These are phyloP conservation scores for Ophiostoma angusticollis DNA, from an alignment of 2,329 filamentous ascomycete species.

Conservation along the genomic window DNA sequence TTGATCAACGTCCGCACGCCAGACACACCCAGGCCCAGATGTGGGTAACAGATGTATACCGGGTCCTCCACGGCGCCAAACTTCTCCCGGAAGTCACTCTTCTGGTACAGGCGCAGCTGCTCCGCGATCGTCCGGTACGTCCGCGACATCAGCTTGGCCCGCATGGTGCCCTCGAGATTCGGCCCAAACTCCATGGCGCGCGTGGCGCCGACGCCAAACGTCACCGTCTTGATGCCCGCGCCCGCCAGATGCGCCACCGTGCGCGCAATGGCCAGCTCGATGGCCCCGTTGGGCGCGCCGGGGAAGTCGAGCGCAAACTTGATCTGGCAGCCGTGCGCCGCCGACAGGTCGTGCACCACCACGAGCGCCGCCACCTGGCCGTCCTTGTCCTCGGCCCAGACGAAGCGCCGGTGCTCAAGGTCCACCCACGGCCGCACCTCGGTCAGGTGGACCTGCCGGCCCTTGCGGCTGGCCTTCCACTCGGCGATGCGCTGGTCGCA, in stretches of 20 bases:
- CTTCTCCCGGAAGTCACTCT: slow-evolving; percentile 84
- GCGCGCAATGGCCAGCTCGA: slow-evolving; percentile 68
- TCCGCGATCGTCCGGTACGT: slow-evolving; percentile 75
- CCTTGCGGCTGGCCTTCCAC: slow-evolving; percentile 71
- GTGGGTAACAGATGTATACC: slow-evolving; percentile 82
- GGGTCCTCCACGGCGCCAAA: slow-evolving; percentile 74
- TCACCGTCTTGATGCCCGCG: slow-evolving; percentile 53
- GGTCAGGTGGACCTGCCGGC: slow-evolving; percentile 78
- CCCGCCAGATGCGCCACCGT: slow-evolving; percentile 42
- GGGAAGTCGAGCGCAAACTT: slow-evolving; percentile 97
- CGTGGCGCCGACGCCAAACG: slow-evolving; percentile 76
- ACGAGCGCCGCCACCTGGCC: slow-evolving; percentile 64
- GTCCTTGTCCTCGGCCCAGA: slow-evolving; percentile 61
- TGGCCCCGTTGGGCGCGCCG: slow-evolving; percentile 69
- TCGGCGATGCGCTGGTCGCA: slow-evolving; percentile 62
- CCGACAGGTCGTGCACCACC: slow-evolving; percentile 70
- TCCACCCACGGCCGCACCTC: slow-evolving; percentile 85
- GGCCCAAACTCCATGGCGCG: slow-evolving; percentile 63
- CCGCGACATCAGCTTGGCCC: slow-evolving; percentile 67
- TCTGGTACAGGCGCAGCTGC: slow-evolving; percentile 69
- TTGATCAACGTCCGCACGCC: slow-evolving; percentile 77
- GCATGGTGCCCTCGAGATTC: slow-evolving; percentile 67
- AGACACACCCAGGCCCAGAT: slow-evolving; percentile 67
- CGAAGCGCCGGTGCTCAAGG: slow-evolving; percentile 70
- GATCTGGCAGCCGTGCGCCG: slow-evolving; percentile 78